Evolutionary conservation across 169 alveolate species (phyloP).

Genomic region (Eimeria acervulina): DNA sequence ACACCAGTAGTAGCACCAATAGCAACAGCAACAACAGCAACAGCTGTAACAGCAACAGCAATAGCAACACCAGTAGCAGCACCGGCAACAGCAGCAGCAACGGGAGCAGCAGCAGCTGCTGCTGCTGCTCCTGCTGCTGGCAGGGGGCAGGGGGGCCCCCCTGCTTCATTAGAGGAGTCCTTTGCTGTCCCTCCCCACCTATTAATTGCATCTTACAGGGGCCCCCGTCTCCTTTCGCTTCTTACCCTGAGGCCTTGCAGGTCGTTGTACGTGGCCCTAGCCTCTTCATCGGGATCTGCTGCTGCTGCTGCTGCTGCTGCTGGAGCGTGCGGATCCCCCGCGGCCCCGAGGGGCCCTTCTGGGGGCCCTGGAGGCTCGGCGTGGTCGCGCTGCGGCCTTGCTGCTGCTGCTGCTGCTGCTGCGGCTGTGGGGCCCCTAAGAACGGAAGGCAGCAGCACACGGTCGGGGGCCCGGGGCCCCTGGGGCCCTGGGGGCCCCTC

Average conservation of each 20-base stretch:
- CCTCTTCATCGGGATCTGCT: constrained; percentile 3
- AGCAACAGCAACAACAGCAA: not conserved
- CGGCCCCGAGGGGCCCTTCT: not conserved
- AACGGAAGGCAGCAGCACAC: constrained; percentile 37
- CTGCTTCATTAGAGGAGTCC: not conserved
- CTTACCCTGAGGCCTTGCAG: constrained; percentile 28
- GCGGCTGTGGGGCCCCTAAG: constrained; percentile 61
- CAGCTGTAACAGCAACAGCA: not conserved
- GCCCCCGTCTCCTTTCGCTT: not conserved
- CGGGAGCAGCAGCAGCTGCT: constrained; percentile 58
- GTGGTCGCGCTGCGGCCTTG: not conserved
- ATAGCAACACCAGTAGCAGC: constrained; percentile 63
- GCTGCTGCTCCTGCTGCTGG: not conserved
- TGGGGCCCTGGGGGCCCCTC: constrained; percentile 55
- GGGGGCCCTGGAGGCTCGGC: not conserved
- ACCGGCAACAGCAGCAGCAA: constrained; percentile 65
- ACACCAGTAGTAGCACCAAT: not conserved
- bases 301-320: constrained; percentile 48
- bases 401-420: not conserved
- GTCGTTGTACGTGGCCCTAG: constrained; percentile 43
- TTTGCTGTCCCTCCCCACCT: not conserved
- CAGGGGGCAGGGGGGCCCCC: not conserved
- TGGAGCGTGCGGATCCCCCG: not conserved
- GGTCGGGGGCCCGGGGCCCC: constrained; percentile 65
- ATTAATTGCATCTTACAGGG: no score